Conservation (phyloP, 768 basidiomycete species). For the Sporobolomyces phaffii region DNA sequence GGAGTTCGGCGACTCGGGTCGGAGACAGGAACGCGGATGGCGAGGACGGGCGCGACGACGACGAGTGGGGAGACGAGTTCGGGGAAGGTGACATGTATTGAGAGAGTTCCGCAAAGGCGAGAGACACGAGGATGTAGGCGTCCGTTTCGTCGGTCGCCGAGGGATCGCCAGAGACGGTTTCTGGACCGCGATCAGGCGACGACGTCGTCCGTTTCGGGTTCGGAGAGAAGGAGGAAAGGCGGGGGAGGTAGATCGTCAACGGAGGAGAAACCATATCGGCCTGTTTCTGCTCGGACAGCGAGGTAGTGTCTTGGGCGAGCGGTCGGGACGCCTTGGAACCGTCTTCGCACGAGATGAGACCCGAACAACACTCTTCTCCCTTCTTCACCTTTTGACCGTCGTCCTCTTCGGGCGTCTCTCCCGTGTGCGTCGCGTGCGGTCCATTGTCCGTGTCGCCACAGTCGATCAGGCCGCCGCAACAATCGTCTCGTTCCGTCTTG, state of each 20-base stretch:
- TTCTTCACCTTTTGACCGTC: neutral
- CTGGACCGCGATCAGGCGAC: too few species aligned
- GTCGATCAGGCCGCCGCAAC: constrained; percentile 1
- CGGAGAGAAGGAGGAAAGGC: neutral
- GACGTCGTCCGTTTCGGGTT: neutral
- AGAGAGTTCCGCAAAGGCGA: neutral
- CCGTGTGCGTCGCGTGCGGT: neutral
- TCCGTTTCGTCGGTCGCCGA: neutral
- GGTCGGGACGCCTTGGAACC: neutral
- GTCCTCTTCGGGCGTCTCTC: neutral
- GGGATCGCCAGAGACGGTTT: too few species aligned
- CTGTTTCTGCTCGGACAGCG: too few species aligned
- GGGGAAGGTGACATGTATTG: neutral
- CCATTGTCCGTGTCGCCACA: neutral
- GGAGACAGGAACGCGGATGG: neutral
- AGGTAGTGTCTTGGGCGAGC: neutral
- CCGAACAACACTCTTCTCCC: neutral
- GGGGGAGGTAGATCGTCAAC: constrained; percentile 1
- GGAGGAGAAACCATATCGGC: neutral
- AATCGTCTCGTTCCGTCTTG: neutral
- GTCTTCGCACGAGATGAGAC: constrained; percentile 1
- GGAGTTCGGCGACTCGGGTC: constrained; percentile 1
- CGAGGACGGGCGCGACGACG: neutral
- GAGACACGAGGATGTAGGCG: constrained; percentile 17
- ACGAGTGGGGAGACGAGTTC: neutral